phyloP scores from a whole-genome alignment of 768 basidiomycete genomes.

The Brasilioporus rufonigricans region DNA sequence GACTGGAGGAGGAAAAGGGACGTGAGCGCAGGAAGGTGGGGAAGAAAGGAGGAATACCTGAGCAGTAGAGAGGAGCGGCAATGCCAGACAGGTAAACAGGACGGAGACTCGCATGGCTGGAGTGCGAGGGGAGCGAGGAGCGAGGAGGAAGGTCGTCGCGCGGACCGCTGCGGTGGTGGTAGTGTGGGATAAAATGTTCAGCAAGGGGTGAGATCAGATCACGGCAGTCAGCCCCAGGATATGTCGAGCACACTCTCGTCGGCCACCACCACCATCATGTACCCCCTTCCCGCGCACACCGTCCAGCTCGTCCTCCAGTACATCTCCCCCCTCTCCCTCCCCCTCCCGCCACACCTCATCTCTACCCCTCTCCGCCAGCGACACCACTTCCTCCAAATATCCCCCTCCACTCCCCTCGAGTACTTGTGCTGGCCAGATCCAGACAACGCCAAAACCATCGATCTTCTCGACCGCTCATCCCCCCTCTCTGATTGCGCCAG shows the following conservation, averaged over 20 bases:
- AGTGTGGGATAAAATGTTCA: conserved; percentile 11
- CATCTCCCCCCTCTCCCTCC: conserved; percentile 49
- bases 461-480: conserved; percentile 43
- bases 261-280: conserved; percentile 29
- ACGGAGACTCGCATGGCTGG: conserved; percentile 30
- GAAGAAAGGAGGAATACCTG: conserved; percentile 27
- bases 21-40: not conserved
- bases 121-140: too few relatives aligned
- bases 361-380: conserved; percentile 59
- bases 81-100: conserved; percentile 31
- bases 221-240: not conserved
- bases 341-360: conserved; percentile 59
- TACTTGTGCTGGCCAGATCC: conserved; percentile 71
- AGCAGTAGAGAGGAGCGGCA: conserved; percentile 26
- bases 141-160: too few relatives aligned
- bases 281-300: conserved; percentile 34
- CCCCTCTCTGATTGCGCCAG: conserved; percentile 26
- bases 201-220: conserved; percentile 6
- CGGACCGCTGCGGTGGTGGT: not conserved
- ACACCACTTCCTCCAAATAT: conserved; percentile 60
- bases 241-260: too few relatives aligned
- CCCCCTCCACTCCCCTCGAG: conserved; percentile 44
- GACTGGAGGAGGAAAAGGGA: conserved; percentile 15
- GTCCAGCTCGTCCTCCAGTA: conserved; percentile 54
- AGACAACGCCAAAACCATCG: conserved; percentile 33